Conservation (phyloP, 2,329 filamentous ascomycete species). For the Phoma sp. region DNA sequence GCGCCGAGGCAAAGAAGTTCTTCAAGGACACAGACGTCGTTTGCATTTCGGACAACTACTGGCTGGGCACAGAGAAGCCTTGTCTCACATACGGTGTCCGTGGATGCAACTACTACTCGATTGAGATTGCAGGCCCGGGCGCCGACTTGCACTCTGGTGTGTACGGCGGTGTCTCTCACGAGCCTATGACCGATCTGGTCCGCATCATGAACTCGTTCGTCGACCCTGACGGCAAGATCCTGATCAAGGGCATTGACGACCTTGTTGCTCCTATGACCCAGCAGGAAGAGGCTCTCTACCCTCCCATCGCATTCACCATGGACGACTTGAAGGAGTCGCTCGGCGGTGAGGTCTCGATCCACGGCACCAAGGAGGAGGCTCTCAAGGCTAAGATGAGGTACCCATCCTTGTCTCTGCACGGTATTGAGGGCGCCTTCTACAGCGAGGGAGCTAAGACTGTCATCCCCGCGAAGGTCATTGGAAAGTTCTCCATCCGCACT, state of each 20-base stretch:
- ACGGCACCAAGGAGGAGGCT: slow-evolving; percentile 85
- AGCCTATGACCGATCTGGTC: slow-evolving; percentile 97
- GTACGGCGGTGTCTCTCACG: slow-evolving; percentile 93
- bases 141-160: slow-evolving; percentile 97
- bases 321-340: slow-evolving; percentile 91
- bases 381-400: slow-evolving; percentile 97
- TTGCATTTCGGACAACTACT: slow-evolving; percentile 99
- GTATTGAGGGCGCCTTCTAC: slow-evolving; percentile 93
- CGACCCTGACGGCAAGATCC: slow-evolving; percentile 88
- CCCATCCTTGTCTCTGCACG: slow-evolving; percentile 92
- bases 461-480: slow-evolving; percentile 95
- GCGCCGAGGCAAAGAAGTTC: slow-evolving; percentile 87
- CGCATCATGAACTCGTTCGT: slow-evolving; percentile 84
- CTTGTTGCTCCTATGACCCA: slow-evolving; percentile 88
- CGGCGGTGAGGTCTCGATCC: slow-evolving; percentile 86
- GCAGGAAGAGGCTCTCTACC: slow-evolving; percentile 88
- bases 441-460: slow-evolving; percentile 96
- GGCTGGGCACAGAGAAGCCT: slow-evolving; percentile 98
- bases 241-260: slow-evolving; percentile 91
- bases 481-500: slow-evolving; percentile 98
- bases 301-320: slow-evolving; percentile 93
- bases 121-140: slow-evolving; percentile 88
- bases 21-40: slow-evolving; percentile 96
- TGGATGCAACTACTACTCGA: slow-evolving; percentile 96
- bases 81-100: slow-evolving; percentile 97